Base-by-base conservation (phyloP, 1,139 yeast species). In the Ogataea hybrid region DNA sequence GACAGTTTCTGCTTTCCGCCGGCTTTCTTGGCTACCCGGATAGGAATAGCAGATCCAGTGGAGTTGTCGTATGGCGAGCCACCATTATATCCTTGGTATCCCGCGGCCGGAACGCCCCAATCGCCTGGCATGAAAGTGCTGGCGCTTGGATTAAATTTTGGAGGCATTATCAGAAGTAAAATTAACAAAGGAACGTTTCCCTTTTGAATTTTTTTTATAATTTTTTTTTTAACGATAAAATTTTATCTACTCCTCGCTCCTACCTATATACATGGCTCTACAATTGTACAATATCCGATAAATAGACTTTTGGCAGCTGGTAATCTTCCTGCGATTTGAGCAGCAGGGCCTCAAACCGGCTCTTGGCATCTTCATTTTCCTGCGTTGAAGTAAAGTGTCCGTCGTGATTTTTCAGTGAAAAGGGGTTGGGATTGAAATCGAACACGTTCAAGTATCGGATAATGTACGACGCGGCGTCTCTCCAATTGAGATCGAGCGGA, bases 111-210 rank as follows among this genome's bases (percentile, higher is more conserved):
- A 11, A 10, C 18, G 31, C 31, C 31, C 18, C 18, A 28, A 14
- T 28, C 41, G 11, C 52, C 50, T 2, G 62, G 58, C 15, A 11
- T 33, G 39, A 51, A 56, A 21, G 57, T 11, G 14, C 37, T 43
- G 8, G 62, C 54, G 37, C 51, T 54, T 1, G 47, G 42, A 46
- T 57, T 59, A 41, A 53, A 57, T 43, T 53, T 59, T 21, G 63
- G 63, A 32, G 64, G 63, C 61, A 56, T 57, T 15, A 22, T 32
- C 30, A 22, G 25, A 18, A 35, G 21, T 25, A 33, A 22, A 28
- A 28, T n/a, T 28, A 28, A 32, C 30, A 37, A 35, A 6, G 35
- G 23, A 43, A 39, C 40, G 44, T 44, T 44, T 34, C 39, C 44
- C 32, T 35, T 42, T 18, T 18, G 8, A 18, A 6, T 18, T 18